Conservation (phyloP, 805 yeast species). For the Ogataea polymorpha region DNA sequence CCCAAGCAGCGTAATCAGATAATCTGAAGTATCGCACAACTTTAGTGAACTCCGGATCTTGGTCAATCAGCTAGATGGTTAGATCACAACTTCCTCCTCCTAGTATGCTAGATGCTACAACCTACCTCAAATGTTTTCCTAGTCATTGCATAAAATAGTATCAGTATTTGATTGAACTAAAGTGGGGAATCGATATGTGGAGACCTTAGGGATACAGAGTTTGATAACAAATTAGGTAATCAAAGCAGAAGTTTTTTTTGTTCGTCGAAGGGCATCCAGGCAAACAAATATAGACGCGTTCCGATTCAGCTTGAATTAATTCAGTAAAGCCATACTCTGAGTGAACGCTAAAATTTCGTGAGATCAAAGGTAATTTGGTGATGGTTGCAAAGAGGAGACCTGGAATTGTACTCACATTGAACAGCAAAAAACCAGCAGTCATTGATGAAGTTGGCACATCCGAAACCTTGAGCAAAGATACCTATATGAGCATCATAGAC, state of each 20-base stretch:
- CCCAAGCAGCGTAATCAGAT: conserved; percentile 57
- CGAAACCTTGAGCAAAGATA: conserved; percentile 20
- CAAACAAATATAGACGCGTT: no score
- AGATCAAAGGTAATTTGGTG: not conserved
- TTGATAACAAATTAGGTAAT: no score
- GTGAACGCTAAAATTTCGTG: no score
- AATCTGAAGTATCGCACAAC: conserved; percentile 72
- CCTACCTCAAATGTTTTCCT: conserved; percentile 24
- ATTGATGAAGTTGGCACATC: not conserved
- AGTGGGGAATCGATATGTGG: not conserved
- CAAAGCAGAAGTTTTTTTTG: no score
- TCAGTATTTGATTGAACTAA: not conserved
- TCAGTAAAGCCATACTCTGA: no score
- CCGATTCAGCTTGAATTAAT: no score
- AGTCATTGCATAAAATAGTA: not conserved
- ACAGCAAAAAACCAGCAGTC: conserved; percentile 18
- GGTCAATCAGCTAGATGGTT: conserved; percentile 51
- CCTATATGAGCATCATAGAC: conserved; percentile 34
- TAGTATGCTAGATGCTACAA: not conserved
- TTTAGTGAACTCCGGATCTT: conserved; percentile 71
- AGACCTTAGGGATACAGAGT: no score
- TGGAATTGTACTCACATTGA: conserved; percentile 13
- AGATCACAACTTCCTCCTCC: not conserved
- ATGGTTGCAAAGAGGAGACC: conserved; percentile 25
- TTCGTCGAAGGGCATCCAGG: no score